These are phyloP conservation scores for Alternaria arbusti DNA, from an alignment of 2,329 filamentous ascomycete species.

Conservation along the genomic window DNA sequence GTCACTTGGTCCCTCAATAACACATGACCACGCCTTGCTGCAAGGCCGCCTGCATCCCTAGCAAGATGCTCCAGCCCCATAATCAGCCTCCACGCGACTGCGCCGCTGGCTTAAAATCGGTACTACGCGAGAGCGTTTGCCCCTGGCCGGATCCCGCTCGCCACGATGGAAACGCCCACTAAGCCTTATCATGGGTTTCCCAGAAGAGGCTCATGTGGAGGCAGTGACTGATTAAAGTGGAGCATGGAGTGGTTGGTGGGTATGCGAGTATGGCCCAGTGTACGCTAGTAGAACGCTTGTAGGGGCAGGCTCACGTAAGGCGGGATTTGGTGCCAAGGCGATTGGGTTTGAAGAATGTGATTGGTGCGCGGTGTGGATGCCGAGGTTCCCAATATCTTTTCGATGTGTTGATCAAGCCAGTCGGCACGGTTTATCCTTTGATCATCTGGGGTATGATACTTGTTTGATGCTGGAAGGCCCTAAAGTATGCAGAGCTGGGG, in stretches of 20 bases:
- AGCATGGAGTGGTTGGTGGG: background rate
- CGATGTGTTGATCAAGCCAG: background rate
- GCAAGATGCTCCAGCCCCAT: conserved; percentile 1
- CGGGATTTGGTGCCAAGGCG: background rate
- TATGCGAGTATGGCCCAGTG: background rate
- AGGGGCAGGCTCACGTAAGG: conserved; percentile 9
- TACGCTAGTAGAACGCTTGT: background rate
- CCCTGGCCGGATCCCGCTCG: background rate
- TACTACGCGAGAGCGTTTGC: conserved; percentile 1
- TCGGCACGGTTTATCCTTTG: background rate
- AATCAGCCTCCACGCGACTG: background rate
- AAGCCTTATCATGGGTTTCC: background rate
- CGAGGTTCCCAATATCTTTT: background rate
- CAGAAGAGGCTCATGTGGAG: background rate
- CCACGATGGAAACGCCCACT: conserved; percentile 4
- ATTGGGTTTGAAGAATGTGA: background rate
- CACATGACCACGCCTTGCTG: conserved; percentile 4
- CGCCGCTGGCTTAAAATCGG: conserved; percentile 1
- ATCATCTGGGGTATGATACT: background rate
- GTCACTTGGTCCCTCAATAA: background rate
- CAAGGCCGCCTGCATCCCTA: background rate
- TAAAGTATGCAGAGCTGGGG: background rate
- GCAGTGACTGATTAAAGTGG: background rate
- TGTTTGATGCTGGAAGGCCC: background rate
- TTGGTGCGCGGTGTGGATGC: background rate